These are phyloP conservation scores for Cucumis variabilis DNA, from an alignment of 331 rosid genomes.

Conservation along the genomic window DNA sequence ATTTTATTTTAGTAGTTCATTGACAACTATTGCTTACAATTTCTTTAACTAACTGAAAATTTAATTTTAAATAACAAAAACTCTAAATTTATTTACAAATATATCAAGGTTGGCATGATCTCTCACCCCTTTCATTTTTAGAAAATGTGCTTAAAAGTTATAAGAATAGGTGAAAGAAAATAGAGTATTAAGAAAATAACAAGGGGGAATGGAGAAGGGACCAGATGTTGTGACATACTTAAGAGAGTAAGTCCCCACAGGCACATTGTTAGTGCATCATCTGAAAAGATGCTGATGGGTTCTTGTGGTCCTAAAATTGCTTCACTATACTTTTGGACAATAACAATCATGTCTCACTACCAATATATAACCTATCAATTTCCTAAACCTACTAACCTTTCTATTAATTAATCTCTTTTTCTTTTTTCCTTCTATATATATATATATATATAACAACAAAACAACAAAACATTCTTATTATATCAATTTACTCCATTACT, in stretches of 20 bases:
- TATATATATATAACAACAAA: neutral
- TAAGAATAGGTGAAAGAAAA: neutral
- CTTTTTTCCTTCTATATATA: too few species aligned
- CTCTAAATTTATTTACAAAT: too few species aligned
- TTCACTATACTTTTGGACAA: conserved; percentile 48
- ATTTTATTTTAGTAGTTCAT: neutral
- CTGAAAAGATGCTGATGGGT: conserved; percentile 57
- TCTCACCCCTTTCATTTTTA: too few species aligned
- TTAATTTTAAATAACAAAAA: too few species aligned
- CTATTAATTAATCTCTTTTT: neutral
- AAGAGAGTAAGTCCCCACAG: conserved; percentile 46
- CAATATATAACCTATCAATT: conserved; percentile 48
- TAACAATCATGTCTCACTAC: conserved; percentile 57
- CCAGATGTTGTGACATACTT: conserved; percentile 26
- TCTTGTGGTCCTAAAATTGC: conserved; percentile 63
- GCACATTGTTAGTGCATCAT: conserved; percentile 47
- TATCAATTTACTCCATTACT: too few species aligned
- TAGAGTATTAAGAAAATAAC: neutral
- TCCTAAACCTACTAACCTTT: conserved; percentile 29
- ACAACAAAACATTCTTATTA: neutral
- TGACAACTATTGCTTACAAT: neutral
- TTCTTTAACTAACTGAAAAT: neutral
- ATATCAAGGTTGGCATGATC: too few species aligned
- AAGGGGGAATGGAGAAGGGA: neutral
- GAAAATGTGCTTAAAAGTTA: too few species aligned